Evolutionary conservation across 306 rosid species (phyloP).

Genomic region (Styphnolobium japonicum): DNA sequence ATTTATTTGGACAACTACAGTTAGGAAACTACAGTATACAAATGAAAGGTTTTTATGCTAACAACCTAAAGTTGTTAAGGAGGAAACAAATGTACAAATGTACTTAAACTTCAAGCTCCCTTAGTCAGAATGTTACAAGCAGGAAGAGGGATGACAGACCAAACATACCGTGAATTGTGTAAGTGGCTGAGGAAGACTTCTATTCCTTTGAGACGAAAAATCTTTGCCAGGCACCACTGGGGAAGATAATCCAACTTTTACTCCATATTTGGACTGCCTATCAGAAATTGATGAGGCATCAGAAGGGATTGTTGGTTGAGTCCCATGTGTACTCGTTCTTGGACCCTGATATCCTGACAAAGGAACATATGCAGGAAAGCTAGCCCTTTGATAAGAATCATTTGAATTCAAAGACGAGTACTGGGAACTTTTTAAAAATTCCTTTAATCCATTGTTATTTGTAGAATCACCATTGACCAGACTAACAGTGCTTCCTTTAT

Average conservation of each 20-base stretch:
- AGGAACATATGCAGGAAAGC: constrained; percentile 30
- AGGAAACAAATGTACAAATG: neutral
- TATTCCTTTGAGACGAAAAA: constrained; percentile 32
- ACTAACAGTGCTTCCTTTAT: constrained; percentile 26
- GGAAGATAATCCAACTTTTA: constrained; percentile 35
- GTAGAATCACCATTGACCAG: constrained; percentile 13
- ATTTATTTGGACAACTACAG: neutral
- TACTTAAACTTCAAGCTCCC: neutral
- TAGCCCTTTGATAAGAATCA: constrained; percentile 35
- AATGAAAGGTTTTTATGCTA: neutral
- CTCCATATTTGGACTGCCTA: constrained; percentile 31
- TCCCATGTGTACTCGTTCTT: constrained; percentile 17
- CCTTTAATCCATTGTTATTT: constrained; percentile 31
- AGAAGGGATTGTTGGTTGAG: constrained; percentile 21
- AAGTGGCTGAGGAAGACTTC: constrained; percentile 23
- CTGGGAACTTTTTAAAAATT: constrained; percentile 32
- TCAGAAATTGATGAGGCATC: constrained; percentile 23
- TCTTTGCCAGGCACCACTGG: constrained; percentile 23
- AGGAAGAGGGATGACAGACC: neutral
- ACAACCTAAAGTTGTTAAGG: neutral
- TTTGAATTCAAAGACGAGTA: constrained; percentile 23
- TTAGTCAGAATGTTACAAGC: neutral
- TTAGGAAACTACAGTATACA: neutral
- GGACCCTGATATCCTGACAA: constrained; percentile 39
- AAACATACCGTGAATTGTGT: constrained; percentile 36